A percentile compares a stretch with the other conserved stretches of the same genome.
These are phyloP conservation scores for Oenanthe sinensis DNA, from an alignment of 129 eudicot genomes.

Conservation along the genomic window DNA sequence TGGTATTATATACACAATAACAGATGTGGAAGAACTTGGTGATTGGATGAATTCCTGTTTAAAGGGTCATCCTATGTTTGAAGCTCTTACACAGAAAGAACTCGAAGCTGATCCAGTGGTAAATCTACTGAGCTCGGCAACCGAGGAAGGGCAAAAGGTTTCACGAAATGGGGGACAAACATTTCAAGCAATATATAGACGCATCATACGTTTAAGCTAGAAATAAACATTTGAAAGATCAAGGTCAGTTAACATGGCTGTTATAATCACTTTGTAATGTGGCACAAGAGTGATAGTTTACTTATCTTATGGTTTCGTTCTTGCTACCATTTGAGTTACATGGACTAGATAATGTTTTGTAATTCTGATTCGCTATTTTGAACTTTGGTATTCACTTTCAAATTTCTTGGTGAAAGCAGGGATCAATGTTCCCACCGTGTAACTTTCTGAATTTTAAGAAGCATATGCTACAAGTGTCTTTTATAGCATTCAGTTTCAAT, in stretches of 20 bases:
- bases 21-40: slow-evolving; percentile 97
- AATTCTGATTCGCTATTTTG: neutral
- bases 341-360: neutral
- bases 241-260: neutral
- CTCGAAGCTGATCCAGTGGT: slow-evolving; percentile 77
- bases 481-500: neutral
- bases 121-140: slow-evolving; percentile 62
- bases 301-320: neutral
- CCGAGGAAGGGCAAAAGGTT: slow-evolving; percentile 97
- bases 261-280: neutral
- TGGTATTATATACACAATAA: slow-evolving; percentile 88
- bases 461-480: neutral
- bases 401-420: neutral
- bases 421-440: neutral
- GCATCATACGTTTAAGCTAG: slow-evolving; percentile 27
- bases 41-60: slow-evolving; percentile 91
- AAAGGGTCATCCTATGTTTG: slow-evolving; percentile 75
- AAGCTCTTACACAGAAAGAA: slow-evolving; percentile 52
- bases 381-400: neutral
- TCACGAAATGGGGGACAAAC: slow-evolving; percentile 82
- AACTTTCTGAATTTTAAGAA: neutral
- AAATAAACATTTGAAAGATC: neutral
- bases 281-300: neutral
- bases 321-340: neutral
- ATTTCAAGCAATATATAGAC: slow-evolving; percentile 67